Base-by-base conservation (phyloP, 345 rosid genomes). In the Brassica rapa region DNA sequence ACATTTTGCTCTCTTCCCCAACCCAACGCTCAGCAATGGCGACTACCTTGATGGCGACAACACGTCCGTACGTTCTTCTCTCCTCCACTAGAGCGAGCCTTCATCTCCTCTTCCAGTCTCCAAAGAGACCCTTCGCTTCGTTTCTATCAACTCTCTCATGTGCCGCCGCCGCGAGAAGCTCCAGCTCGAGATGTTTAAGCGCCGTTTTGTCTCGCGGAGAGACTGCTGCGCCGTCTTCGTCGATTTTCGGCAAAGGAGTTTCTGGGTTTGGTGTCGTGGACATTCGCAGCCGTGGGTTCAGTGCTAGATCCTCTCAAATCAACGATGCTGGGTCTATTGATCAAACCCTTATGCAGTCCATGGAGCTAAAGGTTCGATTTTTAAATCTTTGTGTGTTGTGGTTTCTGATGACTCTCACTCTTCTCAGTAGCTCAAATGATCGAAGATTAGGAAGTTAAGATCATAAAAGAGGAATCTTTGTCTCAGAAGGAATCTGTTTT, bases 241-340 rank as follows among this genome's bases (percentile, higher is more conserved):
- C 81, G 60, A 49, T 83, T 49, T 62, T 56, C 15, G 35, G 67
- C 62, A 70, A 11, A 5, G 43, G 68, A n/a, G 69, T 80, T 68
- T 77, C 60, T 10, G 75, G 88, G 67, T 83, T 83, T 79, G 79
- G 79, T 15, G 27, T 9, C 29, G 5, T 53, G 9, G 46, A 51
- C 73, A 77, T 66, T 66, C 83, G 84, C 29, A 77, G 25, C 29
- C 85, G 85, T 33, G 70, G 81, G 23, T 88, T 91, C 82, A 81
- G 72, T 66, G 71, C 83, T 1, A 80, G 83, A 80, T 90, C 97
- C 60, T 83, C 97, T 39, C 81, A 88, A 51, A 87, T 92, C 71
- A 94, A 88, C 62, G 97, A 89, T 71, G 85, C 95, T 81, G 97
- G 97, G 19, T 92, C 97, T 39, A 84, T 94, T 62, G 95, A 91